A percentile compares a stretch with the other conserved stretches of the same genome.
Conservation (phyloP, 2,329 filamentous ascomycete genomes). For the Microdochium bolleyi region DNA sequence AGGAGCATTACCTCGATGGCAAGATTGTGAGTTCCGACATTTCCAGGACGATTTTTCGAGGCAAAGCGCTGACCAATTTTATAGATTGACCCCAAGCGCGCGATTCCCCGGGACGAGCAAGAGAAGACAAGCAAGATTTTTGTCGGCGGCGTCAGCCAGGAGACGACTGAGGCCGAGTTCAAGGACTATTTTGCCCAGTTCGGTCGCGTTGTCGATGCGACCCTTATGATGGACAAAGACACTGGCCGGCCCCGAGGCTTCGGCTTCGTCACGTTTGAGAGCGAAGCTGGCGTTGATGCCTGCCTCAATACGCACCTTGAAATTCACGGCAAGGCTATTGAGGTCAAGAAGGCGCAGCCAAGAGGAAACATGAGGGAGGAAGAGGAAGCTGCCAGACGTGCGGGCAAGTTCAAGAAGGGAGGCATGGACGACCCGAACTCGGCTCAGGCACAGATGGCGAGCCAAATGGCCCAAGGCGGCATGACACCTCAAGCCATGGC, state of each 20-base stretch:
- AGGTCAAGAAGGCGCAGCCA: conserved; percentile 96
- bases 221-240: conserved; percentile 99
- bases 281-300: conserved; percentile 86
- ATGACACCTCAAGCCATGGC: conserved; percentile 98
- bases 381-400: conserved; percentile 61
- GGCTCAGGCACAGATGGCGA: conserved; percentile 18
- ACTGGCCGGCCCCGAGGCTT: conserved; percentile 95
- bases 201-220: conserved; percentile 91
- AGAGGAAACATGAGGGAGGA: conserved; percentile 90
- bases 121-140: conserved; percentile 99
- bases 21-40: conserved; percentile 71
- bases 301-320: conserved; percentile 79
- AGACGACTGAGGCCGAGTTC: conserved; percentile 93
- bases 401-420: conserved; percentile 50
- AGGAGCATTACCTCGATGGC: conserved; percentile 95
- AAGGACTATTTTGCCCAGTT: conserved; percentile 96
- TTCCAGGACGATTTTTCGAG: not conserved
- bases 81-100: conserved; percentile 95
- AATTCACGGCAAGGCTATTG: conserved; percentile 92
- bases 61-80: conserved; percentile 6
- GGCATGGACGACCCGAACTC: conserved; percentile 30
- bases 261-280: conserved; percentile 97
- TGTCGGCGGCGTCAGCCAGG: conserved; percentile 93
- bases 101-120: conserved; percentile 94
- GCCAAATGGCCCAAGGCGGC: conserved; percentile 27